Evolutionary conservation across 2,329 filamentous ascomycete species (phyloP).

Genomic region (Chrysoporthe puriensis): DNA sequence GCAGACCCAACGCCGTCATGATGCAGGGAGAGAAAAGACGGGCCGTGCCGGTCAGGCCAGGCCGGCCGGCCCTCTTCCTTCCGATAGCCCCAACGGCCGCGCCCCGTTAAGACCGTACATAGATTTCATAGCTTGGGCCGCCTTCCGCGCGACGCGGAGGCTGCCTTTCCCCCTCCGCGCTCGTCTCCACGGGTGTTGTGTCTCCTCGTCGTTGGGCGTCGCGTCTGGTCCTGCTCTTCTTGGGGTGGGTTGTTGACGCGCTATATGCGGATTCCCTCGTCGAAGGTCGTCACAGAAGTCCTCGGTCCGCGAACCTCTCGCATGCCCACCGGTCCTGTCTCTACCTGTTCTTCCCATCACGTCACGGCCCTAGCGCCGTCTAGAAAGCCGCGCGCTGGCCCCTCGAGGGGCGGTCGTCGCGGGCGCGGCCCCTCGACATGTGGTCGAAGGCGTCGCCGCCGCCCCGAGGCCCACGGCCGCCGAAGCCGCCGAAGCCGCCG

Average conservation of each 20-base stretch:
- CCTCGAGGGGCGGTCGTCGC: constrained; percentile 6
- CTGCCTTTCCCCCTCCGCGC: background rate
- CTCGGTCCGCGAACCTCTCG: no score
- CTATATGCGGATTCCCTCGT: no score
- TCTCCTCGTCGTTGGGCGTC: no score
- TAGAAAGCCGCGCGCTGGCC: constrained; percentile 19
- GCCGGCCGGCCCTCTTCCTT: no score
- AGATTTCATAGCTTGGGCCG: no score
- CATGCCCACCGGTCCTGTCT: background rate
- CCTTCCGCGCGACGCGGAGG: no score
- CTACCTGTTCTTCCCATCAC: background rate
- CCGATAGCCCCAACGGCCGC: background rate
- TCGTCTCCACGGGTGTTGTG: no score
- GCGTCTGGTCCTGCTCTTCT: no score
- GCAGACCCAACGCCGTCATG: constrained; percentile 20
- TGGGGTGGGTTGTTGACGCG: no score
- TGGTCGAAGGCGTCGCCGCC: constrained; percentile 18
- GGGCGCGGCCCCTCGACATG: constrained; percentile 10
- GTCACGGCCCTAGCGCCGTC: background rate
- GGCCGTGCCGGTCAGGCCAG: background rate
- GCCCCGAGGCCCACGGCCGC: constrained; percentile 5
- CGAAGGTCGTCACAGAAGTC: no score
- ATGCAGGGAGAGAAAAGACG: constrained; percentile 14
- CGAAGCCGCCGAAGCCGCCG: constrained; percentile 9
- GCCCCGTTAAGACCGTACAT: background rate